Evolutionary conservation across 2,329 filamentous ascomycete genomes (phyloP).

Genomic region (Lachnellula hyalina): DNA sequence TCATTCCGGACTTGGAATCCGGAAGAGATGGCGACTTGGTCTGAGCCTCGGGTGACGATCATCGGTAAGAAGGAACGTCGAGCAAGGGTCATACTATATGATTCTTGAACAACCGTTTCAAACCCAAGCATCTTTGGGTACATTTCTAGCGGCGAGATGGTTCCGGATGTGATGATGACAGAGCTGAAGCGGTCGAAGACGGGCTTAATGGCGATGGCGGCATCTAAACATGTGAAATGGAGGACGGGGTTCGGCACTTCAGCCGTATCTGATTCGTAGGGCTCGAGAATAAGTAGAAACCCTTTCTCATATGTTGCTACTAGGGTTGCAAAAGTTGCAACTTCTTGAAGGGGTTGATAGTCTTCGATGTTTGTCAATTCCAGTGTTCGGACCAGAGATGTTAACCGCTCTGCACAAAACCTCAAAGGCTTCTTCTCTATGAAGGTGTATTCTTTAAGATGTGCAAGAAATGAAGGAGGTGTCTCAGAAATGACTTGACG

Average conservation of each 20-base stretch:
- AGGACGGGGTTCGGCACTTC: conserved; percentile 96
- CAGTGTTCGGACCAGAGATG: conserved; percentile 87
- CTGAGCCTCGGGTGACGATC: conserved; percentile 92
- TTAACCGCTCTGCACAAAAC: conserved; percentile 92
- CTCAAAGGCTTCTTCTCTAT: conserved; percentile 93
- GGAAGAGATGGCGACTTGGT: conserved; percentile 88
- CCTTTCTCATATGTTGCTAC: conserved; percentile 96
- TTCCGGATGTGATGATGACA: conserved; percentile 97
- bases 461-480: conserved; percentile 84
- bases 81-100: conserved; percentile 94
- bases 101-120: conserved; percentile 87
- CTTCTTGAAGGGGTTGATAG: conserved; percentile 93
- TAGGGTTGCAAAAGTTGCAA: conserved; percentile 93
- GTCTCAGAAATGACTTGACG: conserved; percentile 96
- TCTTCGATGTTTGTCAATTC: conserved; percentile 98
- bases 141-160: conserved; percentile 95
- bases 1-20: conserved; percentile 95
- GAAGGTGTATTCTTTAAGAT: conserved; percentile 92
- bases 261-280: conserved; percentile 90
- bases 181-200: conserved; percentile 97
- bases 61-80: conserved; percentile 94
- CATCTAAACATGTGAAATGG: conserved; percentile 94
- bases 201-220: conserved; percentile 94
- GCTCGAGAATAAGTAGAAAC: conserved; percentile 93
- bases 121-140: conserved; percentile 99